Evolutionary conservation across 805 yeast species (phyloP), one percentile per base, ranked within the genome.

Genomic region (Limtongozyma cylindracea): DNA sequence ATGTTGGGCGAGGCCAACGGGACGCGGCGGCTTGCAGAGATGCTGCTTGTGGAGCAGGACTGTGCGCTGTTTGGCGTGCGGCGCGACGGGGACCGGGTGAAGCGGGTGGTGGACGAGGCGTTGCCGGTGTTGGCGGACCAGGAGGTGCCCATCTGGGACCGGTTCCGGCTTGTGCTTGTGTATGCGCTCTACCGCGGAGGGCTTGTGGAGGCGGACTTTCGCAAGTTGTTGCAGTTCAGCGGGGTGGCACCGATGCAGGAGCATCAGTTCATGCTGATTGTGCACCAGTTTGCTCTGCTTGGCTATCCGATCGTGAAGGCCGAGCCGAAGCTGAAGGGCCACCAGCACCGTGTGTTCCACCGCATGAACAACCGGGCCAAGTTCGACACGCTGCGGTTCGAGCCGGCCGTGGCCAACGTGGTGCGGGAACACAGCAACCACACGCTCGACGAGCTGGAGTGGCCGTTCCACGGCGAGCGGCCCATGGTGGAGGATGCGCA

Each of bases 171-270:
- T 14, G 59, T 88, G 9, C 48, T 74, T 11, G 45, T 73, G 2
- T 88, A 88, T 41, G 70, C 77, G 1, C 40, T 80, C 14, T 71
- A 66, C 38, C 56, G 96, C 31, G 84, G 82, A 3, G 93, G 94
- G 1, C 45, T 88, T 10, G 54, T 73, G 4, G 71, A 65, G 33
- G 38, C 55, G 6, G 99, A 88, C 46, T 61, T 71, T 29, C 42
- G 49, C 21, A 78, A 82, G 37, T 45, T 88, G 18, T 55, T 69
- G 19, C 47, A 56, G 22, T 88, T 52, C 29, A 47, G 51, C 21
- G 56, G 56, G 3, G 53, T 51, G 12, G n/a, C n/a, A n/a, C n/a
- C n/a, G n/a, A n/a, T n/a, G n/a, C 35, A 40, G 23, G 50, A 51
- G 25, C 37, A 52, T 12, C 56, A 60, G 21, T 38, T 72, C 29